These are phyloP conservation scores for Calonectria hawksworthii DNA, from an alignment of 2,329 filamentous ascomycete genomes.

Conservation along the genomic window DNA sequence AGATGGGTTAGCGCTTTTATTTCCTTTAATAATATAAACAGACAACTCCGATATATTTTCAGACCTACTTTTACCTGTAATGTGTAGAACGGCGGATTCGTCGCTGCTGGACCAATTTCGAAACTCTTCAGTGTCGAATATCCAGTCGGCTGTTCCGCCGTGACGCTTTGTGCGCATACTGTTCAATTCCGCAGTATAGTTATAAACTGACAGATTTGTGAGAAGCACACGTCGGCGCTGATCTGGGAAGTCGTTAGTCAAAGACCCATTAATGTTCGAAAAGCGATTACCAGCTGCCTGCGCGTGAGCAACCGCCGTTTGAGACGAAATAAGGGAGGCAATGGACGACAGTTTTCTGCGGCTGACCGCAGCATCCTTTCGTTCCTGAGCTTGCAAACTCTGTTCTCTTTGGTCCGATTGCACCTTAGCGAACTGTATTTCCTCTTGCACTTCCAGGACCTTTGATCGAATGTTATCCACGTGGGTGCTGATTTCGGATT, in stretches of 20 bases:
- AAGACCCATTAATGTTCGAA: neutral
- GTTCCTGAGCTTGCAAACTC: slow-evolving; percentile 9
- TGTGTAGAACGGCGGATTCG: neutral
- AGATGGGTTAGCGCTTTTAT: no score
- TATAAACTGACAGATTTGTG: slow-evolving; percentile 11
- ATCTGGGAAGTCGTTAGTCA: neutral
- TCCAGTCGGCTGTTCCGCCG: slow-evolving; percentile 26
- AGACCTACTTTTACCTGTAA: slow-evolving; percentile 36
- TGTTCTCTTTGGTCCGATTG: slow-evolving; percentile 21
- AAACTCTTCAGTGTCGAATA: slow-evolving; percentile 5
- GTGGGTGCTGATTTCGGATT: slow-evolving; percentile 20
- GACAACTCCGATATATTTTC: no score
- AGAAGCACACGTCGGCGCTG: slow-evolving; percentile 1
- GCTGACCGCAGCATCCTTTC: slow-evolving; percentile 13
- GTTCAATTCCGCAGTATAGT: slow-evolving; percentile 20
- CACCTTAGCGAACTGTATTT: slow-evolving; percentile 26
- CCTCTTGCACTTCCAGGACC: neutral
- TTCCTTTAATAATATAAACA: no score
- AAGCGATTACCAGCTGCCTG: neutral
- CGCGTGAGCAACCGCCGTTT: neutral
- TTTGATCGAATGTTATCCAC: slow-evolving; percentile 29
- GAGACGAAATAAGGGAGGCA: neutral
- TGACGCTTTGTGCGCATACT: slow-evolving; percentile 29
- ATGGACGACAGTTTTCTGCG: neutral
- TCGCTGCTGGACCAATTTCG: neutral